A percentile compares a stretch with the other conserved stretches of the same genome.
phyloP scores from a whole-genome alignment of 331 rosid species.

The Prunus yedoensis region DNA sequence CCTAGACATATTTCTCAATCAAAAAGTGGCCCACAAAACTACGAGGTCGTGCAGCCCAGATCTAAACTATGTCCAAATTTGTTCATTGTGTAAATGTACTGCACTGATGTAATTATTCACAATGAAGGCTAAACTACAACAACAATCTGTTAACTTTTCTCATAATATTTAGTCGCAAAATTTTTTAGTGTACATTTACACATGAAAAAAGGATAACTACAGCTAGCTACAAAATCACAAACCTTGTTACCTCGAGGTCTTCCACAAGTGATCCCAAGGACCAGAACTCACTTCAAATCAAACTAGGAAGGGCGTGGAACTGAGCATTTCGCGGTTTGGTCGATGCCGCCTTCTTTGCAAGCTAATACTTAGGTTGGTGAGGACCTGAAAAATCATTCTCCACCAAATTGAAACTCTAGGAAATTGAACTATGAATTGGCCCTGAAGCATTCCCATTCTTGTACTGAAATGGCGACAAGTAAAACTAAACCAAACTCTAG shows the following conservation, averaged over 20 bases:
- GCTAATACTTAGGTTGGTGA: constrained; percentile 24
- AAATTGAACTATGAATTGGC: not conserved
- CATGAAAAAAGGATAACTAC: constrained; percentile 25
- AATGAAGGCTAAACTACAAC: too few species aligned
- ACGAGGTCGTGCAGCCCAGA: too few species aligned
- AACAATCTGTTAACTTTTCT: not conserved
- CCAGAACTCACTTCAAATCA: constrained; percentile 6
- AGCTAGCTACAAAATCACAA: constrained; percentile 40
- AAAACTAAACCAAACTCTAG: constrained; percentile 6
- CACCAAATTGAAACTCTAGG: constrained; percentile 14
- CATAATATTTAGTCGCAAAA: not conserved
- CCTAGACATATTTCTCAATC: too few species aligned
- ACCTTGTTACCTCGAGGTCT: constrained; percentile 4
- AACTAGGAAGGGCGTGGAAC: constrained; percentile 8
- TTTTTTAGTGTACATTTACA: constrained; percentile 13
- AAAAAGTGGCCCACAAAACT: too few species aligned
- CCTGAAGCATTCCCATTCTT: constrained; percentile 1
- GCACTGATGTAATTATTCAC: too few species aligned
- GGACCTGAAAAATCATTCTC: constrained; percentile 15
- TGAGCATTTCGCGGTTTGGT: constrained; percentile 3
- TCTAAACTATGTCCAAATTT: too few species aligned
- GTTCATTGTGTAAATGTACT: too few species aligned
- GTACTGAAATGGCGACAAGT: constrained; percentile 18
- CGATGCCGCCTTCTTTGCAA: constrained; percentile 29
- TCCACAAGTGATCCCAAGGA: not conserved